Conservation (phyloP, 768 basidiomycete genomes). For the Leccinum rimulosum region DNA sequence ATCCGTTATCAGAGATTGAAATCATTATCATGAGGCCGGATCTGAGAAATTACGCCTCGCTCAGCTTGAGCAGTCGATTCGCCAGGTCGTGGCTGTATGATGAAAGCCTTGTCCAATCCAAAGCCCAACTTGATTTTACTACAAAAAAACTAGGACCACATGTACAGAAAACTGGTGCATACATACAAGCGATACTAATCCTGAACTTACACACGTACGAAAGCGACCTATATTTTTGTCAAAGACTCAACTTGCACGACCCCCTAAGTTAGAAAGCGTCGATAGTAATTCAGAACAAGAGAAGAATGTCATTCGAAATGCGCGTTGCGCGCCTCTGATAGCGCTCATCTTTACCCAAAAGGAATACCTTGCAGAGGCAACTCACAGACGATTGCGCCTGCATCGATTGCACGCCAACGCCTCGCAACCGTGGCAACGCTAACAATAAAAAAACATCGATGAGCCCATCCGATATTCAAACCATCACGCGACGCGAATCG, state of each 20-base stretch:
- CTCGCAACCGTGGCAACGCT: constrained; percentile 36
- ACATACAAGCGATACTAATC: neutral
- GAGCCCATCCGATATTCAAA: neutral
- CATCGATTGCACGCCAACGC: constrained; percentile 38
- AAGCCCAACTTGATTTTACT: neutral
- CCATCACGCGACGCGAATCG: neutral
- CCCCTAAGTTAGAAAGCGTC: neutral
- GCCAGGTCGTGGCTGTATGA: neutral
- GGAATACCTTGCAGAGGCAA: neutral
- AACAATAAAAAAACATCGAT: neutral
- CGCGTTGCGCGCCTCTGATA: neutral
- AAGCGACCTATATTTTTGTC: neutral
- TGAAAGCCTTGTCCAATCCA: neutral
- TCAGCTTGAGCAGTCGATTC: neutral
- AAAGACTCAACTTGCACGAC: neutral
- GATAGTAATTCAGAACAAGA: neutral
- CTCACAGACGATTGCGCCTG: constrained; percentile 35
- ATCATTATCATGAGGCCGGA: neutral
- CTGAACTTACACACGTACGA: neutral
- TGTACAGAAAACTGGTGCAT: neutral
- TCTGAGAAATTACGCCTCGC: neutral
- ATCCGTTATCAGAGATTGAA: neutral
- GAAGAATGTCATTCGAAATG: neutral
- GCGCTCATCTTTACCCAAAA: neutral
- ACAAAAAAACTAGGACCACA: neutral